Evolutionary conservation across 179 eudicot genomes (phyloP).

Genomic region (Vitellaria paradoxa): DNA sequence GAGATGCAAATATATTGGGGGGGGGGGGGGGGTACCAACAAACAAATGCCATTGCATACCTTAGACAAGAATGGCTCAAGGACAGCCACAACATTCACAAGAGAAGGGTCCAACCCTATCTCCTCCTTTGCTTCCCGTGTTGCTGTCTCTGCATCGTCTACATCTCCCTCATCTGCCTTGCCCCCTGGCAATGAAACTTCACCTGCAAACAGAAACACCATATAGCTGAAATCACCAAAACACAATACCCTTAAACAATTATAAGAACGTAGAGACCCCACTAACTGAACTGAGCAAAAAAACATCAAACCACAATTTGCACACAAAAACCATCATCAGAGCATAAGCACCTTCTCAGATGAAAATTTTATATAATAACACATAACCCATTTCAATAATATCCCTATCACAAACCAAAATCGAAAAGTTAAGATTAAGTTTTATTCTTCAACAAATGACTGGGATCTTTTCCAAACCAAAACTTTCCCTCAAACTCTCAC

Average conservation of each 20-base stretch:
- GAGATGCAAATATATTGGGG: not conserved
- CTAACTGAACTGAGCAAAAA: not conserved
- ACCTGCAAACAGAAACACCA: constrained; percentile 35
- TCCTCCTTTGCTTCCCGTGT: constrained; percentile 79
- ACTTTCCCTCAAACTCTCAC: too few relatives aligned
- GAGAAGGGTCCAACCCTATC: constrained; percentile 74
- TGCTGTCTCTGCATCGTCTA: constrained; percentile 62
- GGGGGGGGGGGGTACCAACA: too few relatives aligned
- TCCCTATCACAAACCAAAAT: too few relatives aligned
- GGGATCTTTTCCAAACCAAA: too few relatives aligned
- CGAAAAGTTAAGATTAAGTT: too few relatives aligned
- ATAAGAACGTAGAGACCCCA: not conserved
- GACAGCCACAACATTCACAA: constrained; percentile 56
- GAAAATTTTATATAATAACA: not conserved
- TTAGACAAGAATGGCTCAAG: constrained; percentile 83
- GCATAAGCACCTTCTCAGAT: not conserved
- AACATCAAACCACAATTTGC: not conserved
- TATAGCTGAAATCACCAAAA: not conserved
- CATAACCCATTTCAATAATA: too few relatives aligned
- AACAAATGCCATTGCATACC: constrained; percentile 25
- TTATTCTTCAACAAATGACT: too few relatives aligned
- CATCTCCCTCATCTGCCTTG: constrained; percentile 72
- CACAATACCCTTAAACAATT: not conserved
- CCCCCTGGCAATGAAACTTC: constrained; percentile 84
- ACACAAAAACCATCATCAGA: not conserved